Conservation (phyloP, 495 filamentous ascomycete genomes). For the Aspergillus bertholletiae region DNA sequence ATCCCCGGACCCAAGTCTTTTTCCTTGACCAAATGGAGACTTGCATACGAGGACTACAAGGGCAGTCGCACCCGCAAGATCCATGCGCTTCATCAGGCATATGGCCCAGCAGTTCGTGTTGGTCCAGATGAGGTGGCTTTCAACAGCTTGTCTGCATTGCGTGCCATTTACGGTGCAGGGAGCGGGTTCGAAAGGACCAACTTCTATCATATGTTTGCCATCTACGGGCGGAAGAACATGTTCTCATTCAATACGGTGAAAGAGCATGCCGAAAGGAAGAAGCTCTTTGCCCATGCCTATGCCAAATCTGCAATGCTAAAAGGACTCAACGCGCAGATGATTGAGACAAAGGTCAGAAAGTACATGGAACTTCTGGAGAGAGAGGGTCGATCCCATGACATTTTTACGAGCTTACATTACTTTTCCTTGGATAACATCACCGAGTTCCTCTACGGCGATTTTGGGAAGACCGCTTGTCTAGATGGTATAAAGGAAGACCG, state of each 20-base stretch:
- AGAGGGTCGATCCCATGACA: slow-evolving; percentile 20
- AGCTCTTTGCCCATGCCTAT: slow-evolving; percentile 35
- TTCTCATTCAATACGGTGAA: slow-evolving; percentile 27
- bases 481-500: slow-evolving; percentile 17
- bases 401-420: slow-evolving; percentile 36
- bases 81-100: slow-evolving; percentile 27
- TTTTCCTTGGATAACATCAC: slow-evolving; percentile 42
- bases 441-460: slow-evolving; percentile 27
- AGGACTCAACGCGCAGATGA: slow-evolving; percentile 8
- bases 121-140: slow-evolving; percentile 40
- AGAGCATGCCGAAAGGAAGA: slow-evolving; percentile 34
- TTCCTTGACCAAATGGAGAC: slow-evolving; percentile 20
- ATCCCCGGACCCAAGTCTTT: slow-evolving; percentile 29
- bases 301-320: slow-evolving; percentile 32
- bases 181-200: slow-evolving; percentile 31
- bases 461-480: slow-evolving; percentile 21
- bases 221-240: slow-evolving; percentile 32
- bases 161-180: slow-evolving; percentile 40
- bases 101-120: slow-evolving; percentile 39
- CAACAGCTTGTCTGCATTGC: slow-evolving; percentile 20
- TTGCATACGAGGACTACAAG: slow-evolving; percentile 28
- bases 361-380: slow-evolving; percentile 25
- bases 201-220: slow-evolving; percentile 44
- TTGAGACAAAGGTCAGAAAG: slow-evolving; percentile 26
- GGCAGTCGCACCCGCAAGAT: slow-evolving; percentile 28